phyloP scores from a whole-genome alignment of 192 early-diverging fungal species.

The Gonapodya sp. region DNA sequence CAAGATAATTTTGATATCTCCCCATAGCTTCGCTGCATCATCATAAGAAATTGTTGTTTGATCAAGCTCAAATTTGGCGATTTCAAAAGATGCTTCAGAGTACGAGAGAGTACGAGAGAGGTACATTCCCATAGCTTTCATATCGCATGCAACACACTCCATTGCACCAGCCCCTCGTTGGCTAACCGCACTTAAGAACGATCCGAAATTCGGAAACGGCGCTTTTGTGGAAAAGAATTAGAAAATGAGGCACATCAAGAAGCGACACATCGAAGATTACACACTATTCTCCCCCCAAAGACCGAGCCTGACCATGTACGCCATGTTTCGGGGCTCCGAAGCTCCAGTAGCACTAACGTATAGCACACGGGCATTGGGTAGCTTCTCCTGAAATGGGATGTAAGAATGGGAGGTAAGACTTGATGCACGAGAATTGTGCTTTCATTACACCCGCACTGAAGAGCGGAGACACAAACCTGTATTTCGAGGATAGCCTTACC shows the following conservation, averaged over 20 bases:
- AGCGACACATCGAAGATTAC: not conserved
- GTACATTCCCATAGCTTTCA: not conserved
- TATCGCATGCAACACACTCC: constrained; percentile 1
- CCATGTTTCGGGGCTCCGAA: not conserved
- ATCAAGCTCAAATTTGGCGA: not conserved
- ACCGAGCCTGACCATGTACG: constrained; percentile 6
- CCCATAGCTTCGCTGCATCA: not conserved
- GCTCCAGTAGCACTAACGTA: not conserved
- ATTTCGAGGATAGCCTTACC: not conserved
- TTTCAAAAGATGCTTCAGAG: not conserved
- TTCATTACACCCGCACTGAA: not conserved
- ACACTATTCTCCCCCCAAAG: not conserved
- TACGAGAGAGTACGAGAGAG: constrained; percentile 1
- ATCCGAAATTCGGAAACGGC: not conserved
- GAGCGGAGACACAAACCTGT: not conserved
- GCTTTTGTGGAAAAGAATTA: not conserved
- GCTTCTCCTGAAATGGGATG: not conserved
- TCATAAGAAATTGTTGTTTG: not conserved
- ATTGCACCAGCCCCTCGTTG: constrained; percentile 5
- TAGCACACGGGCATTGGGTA: not conserved
- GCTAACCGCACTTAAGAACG: not conserved
- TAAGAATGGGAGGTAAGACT: no score
- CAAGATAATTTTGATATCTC: not conserved
- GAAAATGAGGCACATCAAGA: not conserved
- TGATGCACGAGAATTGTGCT: not conserved